Percentiles rank a stretch among this genome's conserved stretches.
These are phyloP conservation scores for Podaxis sp. DNA, from an alignment of 768 basidiomycete species.

Conservation along the genomic window DNA sequence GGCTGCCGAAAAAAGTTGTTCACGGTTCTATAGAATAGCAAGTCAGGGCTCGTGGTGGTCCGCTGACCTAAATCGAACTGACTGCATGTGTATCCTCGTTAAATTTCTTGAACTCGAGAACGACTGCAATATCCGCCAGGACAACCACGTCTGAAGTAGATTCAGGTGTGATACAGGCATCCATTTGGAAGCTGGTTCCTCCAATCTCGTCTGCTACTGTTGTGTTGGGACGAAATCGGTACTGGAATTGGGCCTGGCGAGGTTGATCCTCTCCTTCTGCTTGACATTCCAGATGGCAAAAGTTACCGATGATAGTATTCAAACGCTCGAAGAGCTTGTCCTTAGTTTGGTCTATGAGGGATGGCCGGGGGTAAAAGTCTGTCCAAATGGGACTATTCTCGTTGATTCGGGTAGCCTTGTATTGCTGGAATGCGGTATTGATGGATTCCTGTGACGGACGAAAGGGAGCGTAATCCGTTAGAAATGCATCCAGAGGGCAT, in stretches of 20 bases:
- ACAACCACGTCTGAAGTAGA: neutral
- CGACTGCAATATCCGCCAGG: constrained; percentile 14
- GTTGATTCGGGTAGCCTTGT: neutral
- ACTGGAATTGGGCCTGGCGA: neutral
- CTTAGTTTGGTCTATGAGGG: neutral
- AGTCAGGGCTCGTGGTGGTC: neutral
- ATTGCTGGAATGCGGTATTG: neutral
- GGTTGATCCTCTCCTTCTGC: neutral
- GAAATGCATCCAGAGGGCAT: neutral
- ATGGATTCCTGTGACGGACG: neutral
- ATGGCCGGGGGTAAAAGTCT: neutral
- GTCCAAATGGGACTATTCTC: neutral
- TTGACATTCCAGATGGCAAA: neutral
- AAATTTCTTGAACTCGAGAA: constrained; percentile 18
- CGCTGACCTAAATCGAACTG: neutral
- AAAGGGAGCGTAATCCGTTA: neutral
- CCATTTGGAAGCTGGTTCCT: constrained; percentile 16
- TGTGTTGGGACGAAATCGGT: neutral
- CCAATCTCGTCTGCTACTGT: constrained; percentile 12
- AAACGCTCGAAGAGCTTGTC: neutral
- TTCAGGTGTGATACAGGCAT: constrained; percentile 18
- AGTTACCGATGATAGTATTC: neutral
- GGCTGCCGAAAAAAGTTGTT: neutral
- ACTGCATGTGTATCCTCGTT: neutral
- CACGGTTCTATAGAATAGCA: neutral